Evolutionary conservation across 2,329 filamentous ascomycete species (phyloP).

Genomic region (Penicillium sp.): DNA sequence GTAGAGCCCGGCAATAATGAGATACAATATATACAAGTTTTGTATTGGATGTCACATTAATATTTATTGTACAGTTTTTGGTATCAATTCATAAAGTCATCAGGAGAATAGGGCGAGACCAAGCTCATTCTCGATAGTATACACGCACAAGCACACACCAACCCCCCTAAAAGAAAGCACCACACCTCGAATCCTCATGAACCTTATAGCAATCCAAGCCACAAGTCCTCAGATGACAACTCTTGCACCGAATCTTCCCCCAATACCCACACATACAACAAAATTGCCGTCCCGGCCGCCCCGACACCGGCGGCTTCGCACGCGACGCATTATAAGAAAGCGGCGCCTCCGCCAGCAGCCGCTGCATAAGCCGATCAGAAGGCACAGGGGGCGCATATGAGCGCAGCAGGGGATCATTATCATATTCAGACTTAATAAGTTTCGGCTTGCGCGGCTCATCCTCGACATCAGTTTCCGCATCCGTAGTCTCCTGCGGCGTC

Average conservation of each 20-base stretch:
- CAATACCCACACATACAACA: conserved; percentile 52
- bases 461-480: conserved; percentile 14
- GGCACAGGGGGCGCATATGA: conserved; percentile 45
- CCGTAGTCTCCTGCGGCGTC: conserved; percentile 12
- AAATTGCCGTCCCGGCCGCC: conserved; percentile 42
- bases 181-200: conserved; percentile 49
- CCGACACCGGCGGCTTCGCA: conserved; percentile 33
- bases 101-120: background rate
- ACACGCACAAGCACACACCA: conserved; percentile 1
- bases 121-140: conserved; percentile 7
- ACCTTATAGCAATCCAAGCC: conserved; percentile 48
- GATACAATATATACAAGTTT: background rate
- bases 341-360: conserved; percentile 46
- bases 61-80: conserved; percentile 13
- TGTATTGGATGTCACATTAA: background rate
- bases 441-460: conserved; percentile 14
- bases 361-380: conserved; percentile 47
- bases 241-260: conserved; percentile 50
- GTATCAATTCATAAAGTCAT: conserved; percentile 22
- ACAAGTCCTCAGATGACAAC: conserved; percentile 48
- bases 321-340: conserved; percentile 48
- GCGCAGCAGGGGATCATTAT: conserved; percentile 43
- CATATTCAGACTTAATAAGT: conserved; percentile 37
- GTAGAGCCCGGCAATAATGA: background rate
- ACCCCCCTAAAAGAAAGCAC: conserved; percentile 36